phyloP scores from a whole-genome alignment of 805 yeast genomes.

The Peterozyma xylosa region DNA sequence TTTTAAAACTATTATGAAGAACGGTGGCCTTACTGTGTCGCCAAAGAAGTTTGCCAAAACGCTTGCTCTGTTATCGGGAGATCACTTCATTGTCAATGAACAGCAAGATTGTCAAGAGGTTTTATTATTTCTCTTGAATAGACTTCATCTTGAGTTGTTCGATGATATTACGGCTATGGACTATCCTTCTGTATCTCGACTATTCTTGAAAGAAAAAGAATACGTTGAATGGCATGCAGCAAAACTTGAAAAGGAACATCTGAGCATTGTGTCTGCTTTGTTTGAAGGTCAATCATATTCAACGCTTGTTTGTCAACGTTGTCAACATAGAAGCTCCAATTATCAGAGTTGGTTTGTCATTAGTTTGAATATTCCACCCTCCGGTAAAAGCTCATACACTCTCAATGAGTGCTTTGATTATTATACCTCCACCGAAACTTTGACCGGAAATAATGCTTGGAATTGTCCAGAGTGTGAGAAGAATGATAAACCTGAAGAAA shows the following conservation, averaged over 20 bases:
- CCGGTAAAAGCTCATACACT: conserved; percentile 25
- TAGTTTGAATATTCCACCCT: conserved; percentile 52
- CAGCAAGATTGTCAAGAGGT: conserved; percentile 84
- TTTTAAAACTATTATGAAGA: conserved; percentile 48
- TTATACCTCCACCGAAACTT: conserved; percentile 56
- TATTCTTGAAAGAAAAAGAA: conserved; percentile 23
- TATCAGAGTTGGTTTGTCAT: conserved; percentile 57
- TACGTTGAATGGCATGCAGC: conserved; percentile 57
- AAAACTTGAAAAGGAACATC: conserved; percentile 46
- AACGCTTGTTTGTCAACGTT: conserved; percentile 52
- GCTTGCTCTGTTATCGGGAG: conserved; percentile 50
- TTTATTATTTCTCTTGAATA: conserved; percentile 55
- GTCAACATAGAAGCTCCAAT: conserved; percentile 53
- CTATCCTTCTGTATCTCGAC: conserved; percentile 14
- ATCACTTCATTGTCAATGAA: conserved; percentile 59
- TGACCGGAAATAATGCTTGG: conserved; percentile 77
- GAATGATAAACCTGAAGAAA: conserved; percentile 19
- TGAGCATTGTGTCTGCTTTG: conserved; percentile 56
- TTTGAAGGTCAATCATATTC: conserved; percentile 74
- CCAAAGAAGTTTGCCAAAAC: conserved; percentile 57
- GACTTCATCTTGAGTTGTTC: conserved; percentile 59
- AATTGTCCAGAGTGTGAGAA: conserved; percentile 62
- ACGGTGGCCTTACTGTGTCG: conserved; percentile 55
- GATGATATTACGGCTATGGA: conserved; percentile 8
- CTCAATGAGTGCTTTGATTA: conserved; percentile 58